These are phyloP conservation scores for Erysimum pusillum DNA, from an alignment of 441 rosid species.

Conservation along the genomic window DNA sequence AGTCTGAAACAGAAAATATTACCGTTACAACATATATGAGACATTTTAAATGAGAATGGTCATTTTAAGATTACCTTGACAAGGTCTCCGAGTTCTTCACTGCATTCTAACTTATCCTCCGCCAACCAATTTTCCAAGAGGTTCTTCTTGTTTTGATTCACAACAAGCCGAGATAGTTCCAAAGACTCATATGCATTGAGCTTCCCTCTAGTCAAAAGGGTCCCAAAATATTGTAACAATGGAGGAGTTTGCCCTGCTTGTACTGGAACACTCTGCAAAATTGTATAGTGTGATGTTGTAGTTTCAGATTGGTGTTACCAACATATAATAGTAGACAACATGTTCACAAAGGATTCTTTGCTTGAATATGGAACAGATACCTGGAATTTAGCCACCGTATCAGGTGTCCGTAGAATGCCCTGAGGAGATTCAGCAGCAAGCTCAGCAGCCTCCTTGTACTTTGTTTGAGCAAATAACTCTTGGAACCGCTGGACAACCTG, in stretches of 20 bases:
- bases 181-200: constrained; percentile 96
- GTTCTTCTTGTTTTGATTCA: constrained; percentile 98
- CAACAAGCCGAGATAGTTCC: constrained; percentile 98
- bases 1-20: constrained; percentile 65
- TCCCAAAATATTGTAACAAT: constrained; percentile 96
- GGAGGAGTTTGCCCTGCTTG: constrained; percentile 99
- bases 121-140: constrained; percentile 99
- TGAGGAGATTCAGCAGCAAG: constrained; percentile 99
- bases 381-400: constrained; percentile 99
- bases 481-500: constrained; percentile 99
- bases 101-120: constrained; percentile 98
- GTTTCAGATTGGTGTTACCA: constrained; percentile 26
- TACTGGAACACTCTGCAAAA: constrained; percentile 97
- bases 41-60: constrained; percentile 25
- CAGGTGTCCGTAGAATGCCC: constrained; percentile 99
- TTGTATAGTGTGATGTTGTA: constrained; percentile 6
- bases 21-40: constrained; percentile 16
- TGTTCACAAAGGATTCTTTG: constrained; percentile 20
- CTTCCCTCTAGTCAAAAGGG: constrained; percentile 95
- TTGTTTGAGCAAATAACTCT: constrained; percentile 98
- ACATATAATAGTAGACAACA: constrained; percentile 5
- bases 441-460: constrained; percentile 99
- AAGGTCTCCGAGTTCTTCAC: constrained; percentile 99
- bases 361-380: constrained; percentile 51
- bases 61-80: constrained; percentile 76